These are phyloP conservation scores for Hydnomerulius pinastri DNA, from an alignment of 768 basidiomycete species.

Conservation along the genomic window DNA sequence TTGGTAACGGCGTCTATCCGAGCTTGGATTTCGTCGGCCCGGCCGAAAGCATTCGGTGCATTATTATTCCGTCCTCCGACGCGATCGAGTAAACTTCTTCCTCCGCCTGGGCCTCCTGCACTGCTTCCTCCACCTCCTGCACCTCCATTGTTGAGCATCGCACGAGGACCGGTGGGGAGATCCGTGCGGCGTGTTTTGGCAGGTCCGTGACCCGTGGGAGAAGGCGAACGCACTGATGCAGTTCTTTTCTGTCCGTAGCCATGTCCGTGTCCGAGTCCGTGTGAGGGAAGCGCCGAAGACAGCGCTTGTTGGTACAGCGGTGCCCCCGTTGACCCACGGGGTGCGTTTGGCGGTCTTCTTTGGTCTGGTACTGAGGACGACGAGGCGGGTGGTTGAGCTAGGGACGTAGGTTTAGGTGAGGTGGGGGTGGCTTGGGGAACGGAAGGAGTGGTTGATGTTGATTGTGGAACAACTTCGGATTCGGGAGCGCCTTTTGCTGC, in stretches of 20 bases:
- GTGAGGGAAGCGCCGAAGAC: slow-evolving; percentile 59
- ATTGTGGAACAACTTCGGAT: slow-evolving; percentile 42
- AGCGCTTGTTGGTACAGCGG: slow-evolving; percentile 74
- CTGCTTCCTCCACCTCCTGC: slow-evolving; percentile 12
- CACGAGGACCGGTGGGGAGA: slow-evolving; percentile 82
- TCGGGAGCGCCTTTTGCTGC: slow-evolving; percentile 70
- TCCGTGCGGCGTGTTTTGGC: slow-evolving; percentile 75
- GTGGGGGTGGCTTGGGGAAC: slow-evolving; percentile 22
- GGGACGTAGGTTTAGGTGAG: slow-evolving; percentile 31
- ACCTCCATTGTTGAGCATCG: slow-evolving; percentile 56
- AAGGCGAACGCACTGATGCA: slow-evolving; percentile 63
- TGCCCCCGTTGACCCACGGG: slow-evolving; percentile 45
- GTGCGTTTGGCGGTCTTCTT: slow-evolving; percentile 43
- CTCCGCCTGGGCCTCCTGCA: slow-evolving; percentile 30
- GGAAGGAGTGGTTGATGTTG: slow-evolving; percentile 28
- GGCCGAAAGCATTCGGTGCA: slow-evolving; percentile 32
- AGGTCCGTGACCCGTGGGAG: slow-evolving; percentile 63
- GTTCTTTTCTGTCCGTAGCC: slow-evolving; percentile 60
- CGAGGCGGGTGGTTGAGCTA: slow-evolving; percentile 26
- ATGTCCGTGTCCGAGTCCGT: too few relatives aligned
- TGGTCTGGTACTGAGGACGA: slow-evolving; percentile 15
- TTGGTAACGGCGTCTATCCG: slow-evolving; percentile 78
- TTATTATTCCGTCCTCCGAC: slow-evolving; percentile 59
- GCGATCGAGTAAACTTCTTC: slow-evolving; percentile 78
- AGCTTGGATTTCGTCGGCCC: slow-evolving; percentile 73